A percentile compares a stretch with the other conserved stretches of the same genome.
These are phyloP conservation scores for Bjerkandera adusta DNA, from an alignment of 1,284 basidiomycete genomes.

Conservation along the genomic window DNA sequence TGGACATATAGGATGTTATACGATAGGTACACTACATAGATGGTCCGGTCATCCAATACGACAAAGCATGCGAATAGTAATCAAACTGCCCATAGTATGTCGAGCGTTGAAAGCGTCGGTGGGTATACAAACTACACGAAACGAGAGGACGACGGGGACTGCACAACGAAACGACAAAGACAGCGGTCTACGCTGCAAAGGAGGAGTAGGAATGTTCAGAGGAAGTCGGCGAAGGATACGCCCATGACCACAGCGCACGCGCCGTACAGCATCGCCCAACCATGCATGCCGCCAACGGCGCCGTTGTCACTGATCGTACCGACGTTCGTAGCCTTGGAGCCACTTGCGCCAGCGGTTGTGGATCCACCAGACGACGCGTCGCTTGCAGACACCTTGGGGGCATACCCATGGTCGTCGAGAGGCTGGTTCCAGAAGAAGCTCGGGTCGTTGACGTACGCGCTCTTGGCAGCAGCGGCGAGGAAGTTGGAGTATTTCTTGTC, in stretches of 20 bases:
- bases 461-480: slow-evolving; percentile 34
- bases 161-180: neutral
- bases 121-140: too few relatives aligned
- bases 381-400: slow-evolving; percentile 4
- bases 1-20: too few relatives aligned
- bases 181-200: neutral
- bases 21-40: too few relatives aligned
- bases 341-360: slow-evolving; percentile 1
- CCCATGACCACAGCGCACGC: slow-evolving; percentile 11
- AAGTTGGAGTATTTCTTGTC: slow-evolving; percentile 46
- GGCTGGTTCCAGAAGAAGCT: slow-evolving; percentile 58
- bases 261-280: slow-evolving; percentile 11
- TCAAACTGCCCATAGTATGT: too few relatives aligned
- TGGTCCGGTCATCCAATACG: too few relatives aligned
- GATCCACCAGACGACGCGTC: neutral
- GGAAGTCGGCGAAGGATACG: slow-evolving; percentile 11
- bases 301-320: slow-evolving; percentile 1
- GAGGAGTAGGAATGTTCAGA: slow-evolving; percentile 9
- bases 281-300: neutral
- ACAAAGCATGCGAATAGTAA: too few relatives aligned
- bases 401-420: slow-evolving; percentile 30
- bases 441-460: slow-evolving; percentile 40
- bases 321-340: neutral
- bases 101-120: too few relatives aligned
- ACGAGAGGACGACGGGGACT: too few relatives aligned